Conservation (phyloP, 805 yeast genomes). For the Nadsonia fulvescens region DNA sequence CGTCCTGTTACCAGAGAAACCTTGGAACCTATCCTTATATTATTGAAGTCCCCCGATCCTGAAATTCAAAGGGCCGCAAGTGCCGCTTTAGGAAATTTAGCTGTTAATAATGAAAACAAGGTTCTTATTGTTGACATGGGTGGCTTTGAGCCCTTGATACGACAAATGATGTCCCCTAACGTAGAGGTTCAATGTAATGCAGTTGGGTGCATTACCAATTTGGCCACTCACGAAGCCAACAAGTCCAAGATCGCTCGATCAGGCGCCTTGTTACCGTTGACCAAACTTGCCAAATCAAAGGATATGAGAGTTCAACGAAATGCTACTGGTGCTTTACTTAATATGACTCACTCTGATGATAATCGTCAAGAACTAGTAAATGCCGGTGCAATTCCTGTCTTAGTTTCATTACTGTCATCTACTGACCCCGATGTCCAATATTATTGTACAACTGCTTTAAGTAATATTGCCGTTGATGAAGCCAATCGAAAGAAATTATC, state of each 20-base stretch:
- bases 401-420: slow-evolving; percentile 70
- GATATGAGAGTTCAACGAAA: slow-evolving; percentile 95
- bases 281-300: slow-evolving; percentile 83
- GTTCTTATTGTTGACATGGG: slow-evolving; percentile 93
- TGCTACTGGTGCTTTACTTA: slow-evolving; percentile 93
- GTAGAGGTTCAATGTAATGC: slow-evolving; percentile 99
- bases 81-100: slow-evolving; percentile 95
- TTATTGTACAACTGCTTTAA: slow-evolving; percentile 92
- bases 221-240: slow-evolving; percentile 95
- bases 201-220: slow-evolving; percentile 93
- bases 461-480: slow-evolving; percentile 95
- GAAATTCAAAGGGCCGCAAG: slow-evolving; percentile 98
- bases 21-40: slow-evolving; percentile 77
- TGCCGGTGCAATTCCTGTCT: slow-evolving; percentile 95
- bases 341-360: slow-evolving; percentile 96
- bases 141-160: slow-evolving; percentile 85
- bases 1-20: slow-evolving; percentile 82
- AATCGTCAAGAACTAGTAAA: slow-evolving; percentile 91
- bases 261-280: slow-evolving; percentile 88
- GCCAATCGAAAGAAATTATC: slow-evolving; percentile 73
- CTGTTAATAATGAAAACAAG: slow-evolving; percentile 91
- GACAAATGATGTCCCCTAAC: slow-evolving; percentile 93
- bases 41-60: slow-evolving; percentile 71
- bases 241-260: slow-evolving; percentile 89
- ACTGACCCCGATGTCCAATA: slow-evolving; percentile 94